These are phyloP conservation scores for Tolypocladium paradoxum DNA, from an alignment of 2,329 filamentous ascomycete genomes.

Conservation along the genomic window DNA sequence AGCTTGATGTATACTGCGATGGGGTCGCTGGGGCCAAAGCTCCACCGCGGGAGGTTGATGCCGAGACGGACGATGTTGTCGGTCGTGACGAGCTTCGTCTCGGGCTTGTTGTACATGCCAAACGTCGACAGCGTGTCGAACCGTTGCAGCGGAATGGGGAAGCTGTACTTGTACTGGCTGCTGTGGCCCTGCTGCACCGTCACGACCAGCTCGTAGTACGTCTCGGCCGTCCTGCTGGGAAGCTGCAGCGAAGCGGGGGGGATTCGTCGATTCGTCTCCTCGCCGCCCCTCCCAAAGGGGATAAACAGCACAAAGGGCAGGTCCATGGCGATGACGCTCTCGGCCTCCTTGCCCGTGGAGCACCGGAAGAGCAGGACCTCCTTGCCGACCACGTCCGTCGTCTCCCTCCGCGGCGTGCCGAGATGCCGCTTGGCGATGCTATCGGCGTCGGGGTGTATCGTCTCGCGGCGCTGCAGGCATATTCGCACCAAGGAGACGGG, in stretches of 20 bases:
- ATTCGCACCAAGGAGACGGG: conserved; percentile 88
- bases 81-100: conserved; percentile 72
- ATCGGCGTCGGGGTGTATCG: conserved; percentile 92
- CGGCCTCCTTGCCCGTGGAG: conserved; percentile 69
- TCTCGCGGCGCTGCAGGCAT: conserved; percentile 85
- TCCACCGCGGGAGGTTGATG: conserved; percentile 90
- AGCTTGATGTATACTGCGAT: conserved; percentile 95
- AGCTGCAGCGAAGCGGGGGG: conserved; percentile 87
- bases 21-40: conserved; percentile 88
- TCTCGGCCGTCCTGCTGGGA: conserved; percentile 88
- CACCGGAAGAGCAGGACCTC: conserved; percentile 89
- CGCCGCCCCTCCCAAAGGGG: conserved; percentile 81
- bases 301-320: conserved; percentile 96
- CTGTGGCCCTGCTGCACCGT: conserved; percentile 84
- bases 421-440: conserved; percentile 88
- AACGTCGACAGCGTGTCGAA: conserved; percentile 98
- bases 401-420: conserved; percentile 80
- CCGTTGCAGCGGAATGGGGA: conserved; percentile 80
- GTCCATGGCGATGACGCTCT: conserved; percentile 91
- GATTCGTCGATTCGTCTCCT: conserved; percentile 80
- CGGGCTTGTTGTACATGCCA: conserved; percentile 97
- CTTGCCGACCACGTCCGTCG: conserved; percentile 87
- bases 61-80: conserved; percentile 88
- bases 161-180: conserved; percentile 81
- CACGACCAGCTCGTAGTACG: conserved; percentile 92